A percentile compares a stretch with the other conserved stretches of the same genome.
These are phyloP conservation scores for Epichloe scottii DNA, from an alignment of 2,329 filamentous ascomycete genomes.

Conservation along the genomic window DNA sequence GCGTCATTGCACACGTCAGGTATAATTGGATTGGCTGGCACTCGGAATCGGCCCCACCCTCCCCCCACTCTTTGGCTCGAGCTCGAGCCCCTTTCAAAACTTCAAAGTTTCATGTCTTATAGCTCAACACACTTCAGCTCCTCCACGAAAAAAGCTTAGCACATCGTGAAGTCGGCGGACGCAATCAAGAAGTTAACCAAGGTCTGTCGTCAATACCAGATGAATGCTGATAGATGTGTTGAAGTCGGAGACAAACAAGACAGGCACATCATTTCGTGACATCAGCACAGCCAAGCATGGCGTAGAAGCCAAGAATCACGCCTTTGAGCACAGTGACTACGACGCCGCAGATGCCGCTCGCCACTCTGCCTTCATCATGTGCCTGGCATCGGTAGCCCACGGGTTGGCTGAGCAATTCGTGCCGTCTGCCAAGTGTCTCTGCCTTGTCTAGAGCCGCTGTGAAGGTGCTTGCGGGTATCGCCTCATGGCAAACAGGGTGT, in stretches of 20 bases:
- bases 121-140: neutral
- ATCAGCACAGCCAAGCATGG: neutral
- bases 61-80: neutral
- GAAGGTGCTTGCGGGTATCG: too few relatives aligned
- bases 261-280: neutral
- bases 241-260: too few relatives aligned
- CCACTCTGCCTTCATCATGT: slow-evolving; percentile 19
- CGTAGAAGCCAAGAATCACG: neutral
- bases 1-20: slow-evolving; percentile 1
- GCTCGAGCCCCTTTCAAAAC: neutral
- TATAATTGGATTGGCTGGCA: neutral
- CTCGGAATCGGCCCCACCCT: too few relatives aligned
- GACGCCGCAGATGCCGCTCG: slow-evolving; percentile 19
- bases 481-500: slow-evolving; percentile 20
- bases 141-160: too few relatives aligned
- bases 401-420: neutral
- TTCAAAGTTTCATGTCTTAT: neutral
- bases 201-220: too few relatives aligned
- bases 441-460: too few relatives aligned
- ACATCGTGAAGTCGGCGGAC: too few relatives aligned
- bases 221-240: too few relatives aligned
- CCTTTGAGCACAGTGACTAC: slow-evolving; percentile 21
- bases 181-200: too few relatives aligned
- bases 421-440: neutral
- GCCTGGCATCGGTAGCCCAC: neutral